A percentile compares a stretch with the other conserved stretches of the same genome.
Evolutionary conservation across 495 filamentous ascomycete genomes (phyloP).

Genomic region (Aspergillus ellipticus): DNA sequence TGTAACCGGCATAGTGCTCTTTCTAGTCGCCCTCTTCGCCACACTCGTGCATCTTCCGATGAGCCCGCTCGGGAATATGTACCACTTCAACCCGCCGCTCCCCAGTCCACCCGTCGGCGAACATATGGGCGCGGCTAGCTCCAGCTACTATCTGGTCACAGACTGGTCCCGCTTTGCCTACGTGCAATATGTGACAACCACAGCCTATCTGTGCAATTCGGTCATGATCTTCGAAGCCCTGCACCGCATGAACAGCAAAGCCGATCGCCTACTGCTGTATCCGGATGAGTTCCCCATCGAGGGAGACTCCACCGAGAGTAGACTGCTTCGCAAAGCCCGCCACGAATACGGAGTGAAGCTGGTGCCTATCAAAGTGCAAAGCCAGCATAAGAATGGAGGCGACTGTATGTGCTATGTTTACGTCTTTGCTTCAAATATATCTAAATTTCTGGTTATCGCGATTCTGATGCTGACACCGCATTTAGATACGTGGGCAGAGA

Average conservation of each 20-base stretch:
- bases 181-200: conserved; percentile 58
- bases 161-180: conserved; percentile 59
- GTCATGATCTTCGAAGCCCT: conserved; percentile 63
- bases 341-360: conserved; percentile 55
- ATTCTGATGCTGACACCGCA: conserved; percentile 7
- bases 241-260: conserved; percentile 48
- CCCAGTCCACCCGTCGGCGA: too few species aligned
- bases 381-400: conserved; percentile 25
- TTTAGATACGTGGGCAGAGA: conserved; percentile 47
- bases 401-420: too few species aligned
- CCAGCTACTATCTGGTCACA: too few species aligned
- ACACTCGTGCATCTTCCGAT: too few species aligned
- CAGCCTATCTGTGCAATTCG: conserved; percentile 61
- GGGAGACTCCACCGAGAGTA: conserved; percentile 32
- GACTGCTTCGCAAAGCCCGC: conserved; percentile 51
- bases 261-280: conserved; percentile 59
- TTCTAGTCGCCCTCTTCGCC: too few species aligned
- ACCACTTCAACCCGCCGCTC: too few species aligned
- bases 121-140: too few species aligned
- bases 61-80: too few species aligned
- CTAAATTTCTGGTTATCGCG: conserved; percentile 15
- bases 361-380: conserved; percentile 49
- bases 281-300: conserved; percentile 39
- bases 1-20: too few species aligned
- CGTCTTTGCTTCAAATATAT: too few species aligned